These are phyloP conservation scores for Boletus insuetus DNA, from an alignment of 768 basidiomycete genomes.

Conservation along the genomic window DNA sequence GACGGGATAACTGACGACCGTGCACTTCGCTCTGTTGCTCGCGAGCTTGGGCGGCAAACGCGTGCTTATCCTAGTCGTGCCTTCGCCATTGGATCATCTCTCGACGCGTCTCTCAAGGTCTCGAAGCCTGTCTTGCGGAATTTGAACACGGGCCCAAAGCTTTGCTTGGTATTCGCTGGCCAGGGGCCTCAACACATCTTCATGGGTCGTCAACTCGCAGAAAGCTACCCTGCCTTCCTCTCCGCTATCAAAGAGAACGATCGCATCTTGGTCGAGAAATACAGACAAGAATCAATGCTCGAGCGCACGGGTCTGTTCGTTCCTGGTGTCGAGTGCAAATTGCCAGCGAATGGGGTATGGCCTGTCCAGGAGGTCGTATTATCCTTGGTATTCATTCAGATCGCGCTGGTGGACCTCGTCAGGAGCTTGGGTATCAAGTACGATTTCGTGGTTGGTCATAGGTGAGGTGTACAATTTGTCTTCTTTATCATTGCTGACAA, in stretches of 20 bases:
- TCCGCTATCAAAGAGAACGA: conserved; percentile 31
- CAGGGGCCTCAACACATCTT: conserved; percentile 36
- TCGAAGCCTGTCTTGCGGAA: conserved; percentile 30
- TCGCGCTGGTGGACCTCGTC: conserved; percentile 34
- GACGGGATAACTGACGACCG: conserved; percentile 18
- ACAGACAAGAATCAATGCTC: conserved; percentile 31
- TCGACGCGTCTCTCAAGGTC: conserved; percentile 26
- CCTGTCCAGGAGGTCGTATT: conserved; percentile 33
- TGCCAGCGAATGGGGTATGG: conserved; percentile 29
- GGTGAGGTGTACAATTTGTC: conserved; percentile 12
- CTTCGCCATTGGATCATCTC: conserved; percentile 24
- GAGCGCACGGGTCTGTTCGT: conserved; percentile 34
- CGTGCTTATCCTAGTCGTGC: conserved; percentile 29
- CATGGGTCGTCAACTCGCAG: conserved; percentile 37
- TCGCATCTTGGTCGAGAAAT: conserved; percentile 29
- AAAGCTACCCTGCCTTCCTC: conserved; percentile 32
- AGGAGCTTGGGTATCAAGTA: conserved; percentile 31
- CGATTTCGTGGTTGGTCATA: conserved; percentile 35
- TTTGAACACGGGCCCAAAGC: conserved; percentile 24
- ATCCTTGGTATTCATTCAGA: conserved; percentile 33
- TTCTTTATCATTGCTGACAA: conserved; percentile 5
- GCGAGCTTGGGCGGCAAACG: conserved; percentile 28
- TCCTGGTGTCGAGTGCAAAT: conserved; percentile 23
- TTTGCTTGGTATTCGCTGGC: conserved; percentile 35
- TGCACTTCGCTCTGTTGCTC: conserved; percentile 26